Conservation (phyloP, 2,329 filamentous ascomycete genomes). For the Epichloe sibirici region DNA sequence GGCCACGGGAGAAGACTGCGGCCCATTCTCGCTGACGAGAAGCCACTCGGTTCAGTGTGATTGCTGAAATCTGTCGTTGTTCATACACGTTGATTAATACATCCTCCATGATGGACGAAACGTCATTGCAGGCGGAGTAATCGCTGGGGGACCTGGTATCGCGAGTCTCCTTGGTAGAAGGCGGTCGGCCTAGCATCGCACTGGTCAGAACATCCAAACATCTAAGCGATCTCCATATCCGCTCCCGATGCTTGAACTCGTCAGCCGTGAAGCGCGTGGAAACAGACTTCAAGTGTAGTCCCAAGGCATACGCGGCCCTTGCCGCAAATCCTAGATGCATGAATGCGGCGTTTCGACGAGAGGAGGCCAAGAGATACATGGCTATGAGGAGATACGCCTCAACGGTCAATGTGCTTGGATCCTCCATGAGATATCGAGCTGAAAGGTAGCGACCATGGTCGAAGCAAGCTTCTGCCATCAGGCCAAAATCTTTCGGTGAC, state of each 20-base stretch:
- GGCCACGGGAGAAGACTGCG: constrained; percentile 12
- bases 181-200: constrained; percentile 16
- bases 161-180: constrained; percentile 13
- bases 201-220: constrained; percentile 16
- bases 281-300: constrained; percentile 30
- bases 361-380: constrained; percentile 47
- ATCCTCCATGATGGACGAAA: constrained; percentile 16
- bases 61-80: constrained; percentile 11
- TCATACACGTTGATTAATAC: constrained; percentile 19
- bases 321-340: constrained; percentile 51
- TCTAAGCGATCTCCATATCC: constrained; percentile 15
- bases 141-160: constrained; percentile 10
- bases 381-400: constrained; percentile 42
- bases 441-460: constrained; percentile 16
- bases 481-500: constrained; percentile 18
- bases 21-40: constrained; percentile 18
- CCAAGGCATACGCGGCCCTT: constrained; percentile 43
- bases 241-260: constrained; percentile 13
- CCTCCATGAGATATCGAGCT: constrained; percentile 25
- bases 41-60: constrained; percentile 14
- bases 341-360: constrained; percentile 46
- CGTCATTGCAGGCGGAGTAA: constrained; percentile 9
- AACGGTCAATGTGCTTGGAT: constrained; percentile 40
- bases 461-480: constrained; percentile 15
- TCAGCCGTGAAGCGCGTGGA: constrained; percentile 9